A percentile compares a stretch with the other conserved stretches of the same genome.
phyloP scores from a whole-genome alignment of 2,329 filamentous ascomycete genomes.

The Aspergillus candidus region DNA sequence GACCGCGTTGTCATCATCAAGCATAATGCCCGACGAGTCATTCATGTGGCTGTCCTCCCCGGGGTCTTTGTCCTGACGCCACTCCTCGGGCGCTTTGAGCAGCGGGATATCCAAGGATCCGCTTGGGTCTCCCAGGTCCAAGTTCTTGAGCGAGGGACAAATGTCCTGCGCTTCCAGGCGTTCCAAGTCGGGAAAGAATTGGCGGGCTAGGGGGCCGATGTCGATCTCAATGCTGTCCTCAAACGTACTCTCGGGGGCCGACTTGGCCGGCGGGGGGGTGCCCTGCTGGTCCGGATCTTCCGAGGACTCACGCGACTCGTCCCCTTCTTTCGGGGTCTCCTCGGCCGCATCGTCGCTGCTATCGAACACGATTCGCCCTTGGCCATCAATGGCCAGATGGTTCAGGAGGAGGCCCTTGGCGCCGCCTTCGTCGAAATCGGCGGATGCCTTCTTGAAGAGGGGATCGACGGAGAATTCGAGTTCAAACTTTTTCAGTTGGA shows the following conservation, averaged over 20 bases:
- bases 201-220: conserved; percentile 63
- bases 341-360: conserved; percentile 80
- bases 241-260: conserved; percentile 30
- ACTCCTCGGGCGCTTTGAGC: conserved; percentile 80
- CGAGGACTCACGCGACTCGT: conserved; percentile 34
- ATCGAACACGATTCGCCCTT: conserved; percentile 94
- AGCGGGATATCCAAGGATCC: conserved; percentile 87
- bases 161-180: conserved; percentile 80
- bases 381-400: conserved; percentile 88
- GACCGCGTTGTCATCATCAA: conserved; percentile 77
- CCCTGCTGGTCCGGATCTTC: conserved; percentile 41
- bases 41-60: conserved; percentile 49
- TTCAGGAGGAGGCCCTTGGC: conserved; percentile 93
- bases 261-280: conserved; percentile 23
- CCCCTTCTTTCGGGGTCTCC: conserved; percentile 38
- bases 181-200: conserved; percentile 79
- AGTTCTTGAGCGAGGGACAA: conserved; percentile 89
- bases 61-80: conserved; percentile 62
- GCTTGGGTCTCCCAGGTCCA: conserved; percentile 81
- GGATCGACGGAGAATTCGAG: conserved; percentile 95
- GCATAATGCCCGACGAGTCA: conserved; percentile 72
- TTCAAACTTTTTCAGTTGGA: conserved; percentile 96
- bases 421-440: conserved; percentile 96
- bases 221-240: conserved; percentile 68
- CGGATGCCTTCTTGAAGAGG: conserved; percentile 97